Evolutionary conservation across 345 rosid species (phyloP).

Genomic region (Pugionium cornutum): DNA sequence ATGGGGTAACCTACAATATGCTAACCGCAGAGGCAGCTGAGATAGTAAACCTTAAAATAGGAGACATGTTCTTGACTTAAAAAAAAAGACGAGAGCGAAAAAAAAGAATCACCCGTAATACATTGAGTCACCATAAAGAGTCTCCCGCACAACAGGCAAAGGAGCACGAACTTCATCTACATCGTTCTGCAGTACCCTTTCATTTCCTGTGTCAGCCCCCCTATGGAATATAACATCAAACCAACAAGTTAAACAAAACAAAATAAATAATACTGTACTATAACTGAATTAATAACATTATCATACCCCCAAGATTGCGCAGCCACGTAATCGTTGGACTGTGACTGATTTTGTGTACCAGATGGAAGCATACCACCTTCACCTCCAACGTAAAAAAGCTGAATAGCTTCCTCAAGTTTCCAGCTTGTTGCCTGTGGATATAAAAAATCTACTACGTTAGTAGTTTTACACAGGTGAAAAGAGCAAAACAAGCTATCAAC

Average conservation of each 20-base stretch:
- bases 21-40: neutral
- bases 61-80: conserved; percentile 1
- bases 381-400: conserved; percentile 86
- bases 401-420: conserved; percentile 96
- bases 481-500: neutral
- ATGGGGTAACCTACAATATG: too few relatives aligned
- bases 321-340: conserved; percentile 36
- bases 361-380: conserved; percentile 55
- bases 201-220: conserved; percentile 42
- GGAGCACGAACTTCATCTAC: conserved; percentile 91
- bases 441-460: neutral
- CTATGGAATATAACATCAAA: conserved; percentile 43
- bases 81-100: neutral
- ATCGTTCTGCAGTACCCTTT: conserved; percentile 43
- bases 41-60: neutral
- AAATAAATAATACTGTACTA: neutral
- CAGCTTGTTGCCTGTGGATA: conserved; percentile 82
- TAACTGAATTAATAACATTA: neutral
- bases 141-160: conserved; percentile 91
- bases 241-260: conserved; percentile 12
- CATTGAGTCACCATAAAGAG: conserved; percentile 78
- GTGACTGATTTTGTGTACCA: conserved; percentile 47
- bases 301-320: conserved; percentile 53
- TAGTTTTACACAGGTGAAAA: conserved; percentile 2
- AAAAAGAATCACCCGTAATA: conserved; percentile 55